These are phyloP conservation scores for Pythium volutum DNA, from an alignment of 352 stramenopile species.

Conservation along the genomic window DNA sequence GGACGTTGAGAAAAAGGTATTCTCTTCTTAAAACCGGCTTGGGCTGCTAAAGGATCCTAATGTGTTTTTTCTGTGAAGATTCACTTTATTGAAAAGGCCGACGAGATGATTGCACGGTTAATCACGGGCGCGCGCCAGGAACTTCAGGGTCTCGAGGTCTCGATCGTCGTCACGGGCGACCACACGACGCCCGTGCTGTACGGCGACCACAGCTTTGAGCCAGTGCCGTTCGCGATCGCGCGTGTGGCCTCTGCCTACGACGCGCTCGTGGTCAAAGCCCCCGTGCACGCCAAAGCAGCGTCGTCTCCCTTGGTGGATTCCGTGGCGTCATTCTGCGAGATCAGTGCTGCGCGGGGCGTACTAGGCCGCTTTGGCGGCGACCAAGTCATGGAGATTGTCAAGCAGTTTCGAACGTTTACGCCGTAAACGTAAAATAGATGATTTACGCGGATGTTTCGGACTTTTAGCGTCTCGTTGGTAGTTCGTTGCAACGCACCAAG, in stretches of 20 bases:
- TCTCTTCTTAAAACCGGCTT: too few relatives aligned
- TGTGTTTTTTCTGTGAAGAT: constrained; percentile 25
- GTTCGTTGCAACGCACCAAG: too few relatives aligned
- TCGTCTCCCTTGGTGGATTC: constrained; percentile 39
- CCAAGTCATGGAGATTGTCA: constrained; percentile 83
- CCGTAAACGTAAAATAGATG: neutral
- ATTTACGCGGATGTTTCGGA: too few relatives aligned
- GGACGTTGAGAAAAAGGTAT: constrained; percentile 77
- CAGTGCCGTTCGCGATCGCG: constrained; percentile 77
- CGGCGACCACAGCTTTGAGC: constrained; percentile 86
- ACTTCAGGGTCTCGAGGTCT: constrained; percentile 47
- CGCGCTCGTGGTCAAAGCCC: constrained; percentile 3
- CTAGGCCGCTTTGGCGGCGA: constrained; percentile 82
- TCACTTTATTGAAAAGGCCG: constrained; percentile 79
- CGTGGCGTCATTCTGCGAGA: constrained; percentile 62
- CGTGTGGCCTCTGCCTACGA: constrained; percentile 23
- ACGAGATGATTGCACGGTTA: constrained; percentile 75
- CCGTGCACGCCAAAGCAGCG: neutral
- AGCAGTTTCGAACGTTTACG: constrained; percentile 39
- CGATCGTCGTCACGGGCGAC: constrained; percentile 84
- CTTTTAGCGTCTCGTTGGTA: too few relatives aligned
- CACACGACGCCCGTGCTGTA: constrained; percentile 87
- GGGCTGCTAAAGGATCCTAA: too few relatives aligned
- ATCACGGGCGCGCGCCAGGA: constrained; percentile 25
- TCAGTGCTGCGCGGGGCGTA: constrained; percentile 57